Base-by-base conservation (phyloP, 371 early-diverging fungal species). In the Mucor saturninus region DNA sequence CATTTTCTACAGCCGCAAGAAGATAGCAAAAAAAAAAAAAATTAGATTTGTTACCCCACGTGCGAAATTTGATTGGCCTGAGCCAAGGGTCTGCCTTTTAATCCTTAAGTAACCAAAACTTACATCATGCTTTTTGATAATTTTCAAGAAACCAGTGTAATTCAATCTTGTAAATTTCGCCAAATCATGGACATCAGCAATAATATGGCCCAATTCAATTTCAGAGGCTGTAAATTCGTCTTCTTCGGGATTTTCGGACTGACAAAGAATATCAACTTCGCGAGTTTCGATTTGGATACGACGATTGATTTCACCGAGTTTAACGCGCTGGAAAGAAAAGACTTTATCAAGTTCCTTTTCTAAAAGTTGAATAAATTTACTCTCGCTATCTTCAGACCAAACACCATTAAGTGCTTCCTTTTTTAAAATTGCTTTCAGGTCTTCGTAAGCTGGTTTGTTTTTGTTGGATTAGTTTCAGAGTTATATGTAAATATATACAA, bases 91-190 rank as follows among this genome's bases (percentile, higher is more conserved):
- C 43, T 29, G 32, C 42, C 15, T 30, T n/a, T 55, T 38, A 50
- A 50, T 50, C 29, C 9, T 5, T 28, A 11, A 29, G 8, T 30
- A 26, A 35, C 35, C 35, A 49, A 32, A 32, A 72, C 80, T 81
- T 85, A 85, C 87, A 86, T 98, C 99, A 77, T 98, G 97, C 80
- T 98, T 98, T 80, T 97, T 98, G 71, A 99, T 88, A 65, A 98
- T 95, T 84, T 97, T 98, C 62, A 97, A 81, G 69, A 98, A 98
- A 14, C 96, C 99, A 38, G 97, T 92, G 72, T 95, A 95, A 83
- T 99, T 99, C 61, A 98, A 81, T 26, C 98, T 87, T 7, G 94
- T 91, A 73, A 93, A 99, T 80, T 95, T 95, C 54, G 96, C 92
- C 43, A 98, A 85, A 72, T 95, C 94, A 74, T 91, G 93, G n/a